These are phyloP conservation scores for Neospora caninum DNA, from an alignment of 169 alveolate genomes.

Conservation along the genomic window DNA sequence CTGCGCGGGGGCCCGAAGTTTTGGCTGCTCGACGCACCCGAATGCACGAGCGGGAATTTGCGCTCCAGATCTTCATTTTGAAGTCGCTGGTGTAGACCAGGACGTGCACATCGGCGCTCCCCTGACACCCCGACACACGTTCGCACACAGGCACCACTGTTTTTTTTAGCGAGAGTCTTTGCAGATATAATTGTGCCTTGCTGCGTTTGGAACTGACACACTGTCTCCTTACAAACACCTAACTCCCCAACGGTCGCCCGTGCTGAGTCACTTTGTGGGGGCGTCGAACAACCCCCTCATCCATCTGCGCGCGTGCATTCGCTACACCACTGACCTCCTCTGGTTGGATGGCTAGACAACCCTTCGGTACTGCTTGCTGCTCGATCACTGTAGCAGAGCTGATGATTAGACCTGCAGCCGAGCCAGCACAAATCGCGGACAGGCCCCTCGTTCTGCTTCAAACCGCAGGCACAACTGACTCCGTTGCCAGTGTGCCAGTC, in stretches of 20 bases:
- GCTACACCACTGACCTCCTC: neutral
- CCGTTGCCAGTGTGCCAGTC: neutral
- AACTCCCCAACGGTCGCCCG: too few species aligned
- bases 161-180: too few species aligned
- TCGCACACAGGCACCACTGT: neutral
- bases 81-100: conserved; percentile 51
- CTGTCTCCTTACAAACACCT: too few species aligned
- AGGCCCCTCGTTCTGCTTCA: neutral
- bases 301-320: too few species aligned
- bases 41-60: conserved; percentile 58
- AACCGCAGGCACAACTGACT: neutral
- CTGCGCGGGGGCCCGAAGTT: too few species aligned
- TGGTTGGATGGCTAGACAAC: neutral
- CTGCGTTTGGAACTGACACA: too few species aligned
- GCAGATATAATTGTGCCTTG: too few species aligned
- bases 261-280: too few species aligned
- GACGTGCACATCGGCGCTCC: conserved; percentile 56
- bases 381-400: conserved; percentile 32
- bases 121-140: conserved; percentile 1
- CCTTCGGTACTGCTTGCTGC: conserved; percentile 49
- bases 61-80: conserved; percentile 69
- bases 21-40: conserved; percentile 33
- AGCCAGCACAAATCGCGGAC: neutral
- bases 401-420: neutral
- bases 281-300: too few species aligned